A percentile compares a stretch with the other conserved stretches of the same genome.
phyloP scores from a whole-genome alignment of 129 eudicot species.

The Artemisia annua region DNA sequence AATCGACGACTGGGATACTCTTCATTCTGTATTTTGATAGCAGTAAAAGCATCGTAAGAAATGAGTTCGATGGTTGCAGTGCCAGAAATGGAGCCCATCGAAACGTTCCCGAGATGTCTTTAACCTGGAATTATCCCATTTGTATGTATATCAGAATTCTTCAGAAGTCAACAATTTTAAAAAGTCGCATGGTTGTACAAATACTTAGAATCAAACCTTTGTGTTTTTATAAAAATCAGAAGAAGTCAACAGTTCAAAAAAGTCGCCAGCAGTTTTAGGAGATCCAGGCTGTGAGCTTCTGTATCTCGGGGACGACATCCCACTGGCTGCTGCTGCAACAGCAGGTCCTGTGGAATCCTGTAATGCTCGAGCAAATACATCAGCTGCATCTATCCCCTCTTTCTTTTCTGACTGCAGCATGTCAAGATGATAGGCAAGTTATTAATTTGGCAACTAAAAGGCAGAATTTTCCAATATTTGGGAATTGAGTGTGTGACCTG shows the following conservation, averaged over 20 bases:
- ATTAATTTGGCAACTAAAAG: neutral
- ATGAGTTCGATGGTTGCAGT: slow-evolving; percentile 78
- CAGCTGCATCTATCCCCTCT: slow-evolving; percentile 44
- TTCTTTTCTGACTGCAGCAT: slow-evolving; percentile 65
- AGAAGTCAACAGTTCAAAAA: slow-evolving; percentile 75
- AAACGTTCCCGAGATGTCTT: slow-evolving; percentile 90
- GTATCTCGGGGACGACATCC: slow-evolving; percentile 68
- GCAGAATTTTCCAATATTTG: neutral
- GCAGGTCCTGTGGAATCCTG: slow-evolving; percentile 46
- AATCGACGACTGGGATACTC: slow-evolving; percentile 86
- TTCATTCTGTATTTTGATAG: slow-evolving; percentile 91
- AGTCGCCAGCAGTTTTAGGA: slow-evolving; percentile 73
- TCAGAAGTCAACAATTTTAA: neutral
- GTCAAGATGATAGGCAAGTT: neutral
- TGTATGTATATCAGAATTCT: neutral
- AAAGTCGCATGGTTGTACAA: neutral
- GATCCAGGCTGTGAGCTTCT: slow-evolving; percentile 70
- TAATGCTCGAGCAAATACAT: slow-evolving; percentile 27
- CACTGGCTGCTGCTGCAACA: slow-evolving; percentile 79
- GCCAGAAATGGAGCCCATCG: slow-evolving; percentile 98
- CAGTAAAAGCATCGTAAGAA: slow-evolving; percentile 82
- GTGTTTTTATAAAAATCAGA: slow-evolving; percentile 85
- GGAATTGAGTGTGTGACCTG: slow-evolving; percentile 51
- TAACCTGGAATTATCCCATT: slow-evolving; percentile 69
- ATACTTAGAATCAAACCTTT: slow-evolving; percentile 42